Evolutionary conservation across 495 filamentous ascomycete species (phyloP).

Genomic region (Annulohypoxylon nitens): DNA sequence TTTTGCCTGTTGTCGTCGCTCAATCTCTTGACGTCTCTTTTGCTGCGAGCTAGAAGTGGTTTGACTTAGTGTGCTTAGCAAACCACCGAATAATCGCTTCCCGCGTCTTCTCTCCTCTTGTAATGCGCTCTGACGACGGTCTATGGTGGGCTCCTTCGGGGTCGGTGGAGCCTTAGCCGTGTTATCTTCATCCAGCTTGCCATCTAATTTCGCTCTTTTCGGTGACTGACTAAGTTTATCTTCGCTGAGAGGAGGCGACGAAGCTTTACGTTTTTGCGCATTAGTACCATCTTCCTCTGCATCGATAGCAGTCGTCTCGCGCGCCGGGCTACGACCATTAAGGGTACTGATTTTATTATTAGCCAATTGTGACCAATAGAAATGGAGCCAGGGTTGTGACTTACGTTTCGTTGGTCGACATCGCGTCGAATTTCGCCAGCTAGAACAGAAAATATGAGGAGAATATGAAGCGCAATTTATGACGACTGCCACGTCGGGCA

Average conservation of each 20-base stretch:
- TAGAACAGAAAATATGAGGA: conserved; percentile 2
- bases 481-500: conserved; percentile 23
- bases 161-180: conserved; percentile 48
- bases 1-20: conserved; percentile 89
- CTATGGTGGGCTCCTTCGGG: conserved; percentile 49
- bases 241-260: conserved; percentile 27
- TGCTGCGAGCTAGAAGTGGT: conserved; percentile 73
- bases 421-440: conserved; percentile 22
- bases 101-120: conserved; percentile 89
- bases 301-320: conserved; percentile 31
- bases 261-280: conserved; percentile 49
- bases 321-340: conserved; percentile 34
- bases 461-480: conserved; percentile 11
- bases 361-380: conserved; percentile 40
- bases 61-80: conserved; percentile 90
- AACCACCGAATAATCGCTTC: conserved; percentile 88
- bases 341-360: conserved; percentile 33
- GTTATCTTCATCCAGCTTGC: conserved; percentile 46
- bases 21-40: conserved; percentile 87
- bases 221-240: conserved; percentile 41
- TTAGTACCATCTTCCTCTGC: conserved; percentile 20
- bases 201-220: conserved; percentile 48
- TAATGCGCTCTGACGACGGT: conserved; percentile 62
- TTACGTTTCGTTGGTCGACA: conserved; percentile 47
- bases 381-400: conserved; percentile 21